Evolutionary conservation across 1,139 yeast species (phyloP), one percentile per base, ranked within the genome.

Genomic region (Saccharomycopsis hybrid): DNA sequence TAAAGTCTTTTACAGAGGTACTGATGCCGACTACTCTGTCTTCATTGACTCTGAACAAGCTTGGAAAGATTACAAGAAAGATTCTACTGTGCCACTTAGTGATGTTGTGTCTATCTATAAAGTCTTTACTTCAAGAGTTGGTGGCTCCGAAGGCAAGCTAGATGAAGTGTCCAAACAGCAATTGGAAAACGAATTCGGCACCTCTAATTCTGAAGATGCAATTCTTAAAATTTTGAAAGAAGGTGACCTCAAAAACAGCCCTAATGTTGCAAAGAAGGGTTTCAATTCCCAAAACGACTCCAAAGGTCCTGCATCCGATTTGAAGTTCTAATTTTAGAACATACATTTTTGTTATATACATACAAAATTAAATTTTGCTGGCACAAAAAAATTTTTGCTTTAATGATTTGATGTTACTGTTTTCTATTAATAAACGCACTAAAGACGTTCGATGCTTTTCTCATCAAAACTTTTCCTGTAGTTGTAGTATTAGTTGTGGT

Each of bases 161-260:
- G 88, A 82, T 54, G 82, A 78, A 60, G 95, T 94, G 1, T 81
- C 90, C n/a, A 74, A 78, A 52, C 67, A 70, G 25, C 83, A 81
- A 56, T 66, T 86, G 53, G 75, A 72, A 48, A 76, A 74, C 56
- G 90, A 85, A 59, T 86, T 86, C 58, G 89, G 88, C 9, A 41
- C 49, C 24, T 29, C 32, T 5, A 40, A 43, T 24, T 38, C 30
- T 8, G 55, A 52, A n/a, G 54, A 52, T 30, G 51, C 45, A 5
- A 51, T 53, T n/a, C 18, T 44, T 18, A 48, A 41, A 32, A 51
- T 53, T 25, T 39, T 53, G 8, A 45, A 48, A 25, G 41, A 51
- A 27, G 56, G 56, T 38, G 44, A 33, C 11, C 29, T 48, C 41
- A 42, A 45, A 31, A 37, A 33, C 27, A 40, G 33, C 4, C 18